These are phyloP conservation scores for Coemansia aciculifera DNA, from an alignment of 192 early-diverging fungal species.

Conservation along the genomic window DNA sequence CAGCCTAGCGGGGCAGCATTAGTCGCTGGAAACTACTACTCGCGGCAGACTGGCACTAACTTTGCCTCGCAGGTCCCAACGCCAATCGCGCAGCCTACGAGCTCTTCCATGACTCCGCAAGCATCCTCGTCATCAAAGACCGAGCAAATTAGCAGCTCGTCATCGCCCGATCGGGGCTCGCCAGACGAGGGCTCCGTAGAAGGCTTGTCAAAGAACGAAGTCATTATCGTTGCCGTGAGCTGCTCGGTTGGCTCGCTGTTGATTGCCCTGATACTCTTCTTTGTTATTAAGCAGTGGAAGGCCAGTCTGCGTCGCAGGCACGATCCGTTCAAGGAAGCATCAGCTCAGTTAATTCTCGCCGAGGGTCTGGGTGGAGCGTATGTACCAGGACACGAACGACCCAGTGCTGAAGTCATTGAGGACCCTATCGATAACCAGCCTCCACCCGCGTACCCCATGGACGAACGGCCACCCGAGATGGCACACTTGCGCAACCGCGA, in stretches of 20 bases:
- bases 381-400: background rate
- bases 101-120: background rate
- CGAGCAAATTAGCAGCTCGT: background rate
- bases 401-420: background rate
- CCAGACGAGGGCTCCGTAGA: background rate
- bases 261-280: background rate
- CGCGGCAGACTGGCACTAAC: constrained; percentile 1
- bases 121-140: background rate
- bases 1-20: background rate
- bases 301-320: background rate
- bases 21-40: constrained; percentile 4
- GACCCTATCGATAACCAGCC: background rate
- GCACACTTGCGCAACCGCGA: background rate
- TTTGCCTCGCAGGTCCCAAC: constrained; percentile 1
- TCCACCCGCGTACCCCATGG: constrained; percentile 7
- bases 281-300: constrained; percentile 9
- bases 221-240: constrained; percentile 20
- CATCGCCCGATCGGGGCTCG: background rate
- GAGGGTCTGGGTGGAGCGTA: constrained; percentile 2
- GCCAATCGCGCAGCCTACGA: background rate
- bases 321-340: background rate
- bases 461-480: background rate
- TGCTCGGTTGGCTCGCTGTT: constrained; percentile 15
- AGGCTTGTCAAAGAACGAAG: constrained; percentile 14
- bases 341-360: constrained; percentile 7